Percentiles rank a stretch among this genome's conserved stretches.
Evolutionary conservation across 108 stramenopile genomes (phyloP).

Genomic region (Conticribra guillardii): DNA sequence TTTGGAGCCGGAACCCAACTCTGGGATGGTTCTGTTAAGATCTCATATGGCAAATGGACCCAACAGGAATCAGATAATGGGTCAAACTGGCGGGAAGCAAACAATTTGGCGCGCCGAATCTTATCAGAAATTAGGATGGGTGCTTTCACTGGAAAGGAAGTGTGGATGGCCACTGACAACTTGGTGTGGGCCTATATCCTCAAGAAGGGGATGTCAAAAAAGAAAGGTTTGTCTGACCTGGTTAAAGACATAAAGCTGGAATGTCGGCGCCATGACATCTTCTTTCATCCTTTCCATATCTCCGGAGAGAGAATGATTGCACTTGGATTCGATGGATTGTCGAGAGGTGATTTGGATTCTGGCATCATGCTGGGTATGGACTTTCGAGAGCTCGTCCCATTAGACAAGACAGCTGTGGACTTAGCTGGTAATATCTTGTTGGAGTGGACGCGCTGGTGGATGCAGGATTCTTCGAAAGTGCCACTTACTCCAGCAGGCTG

Average conservation of each 20-base stretch:
- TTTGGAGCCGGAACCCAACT: slow-evolving; percentile 5
- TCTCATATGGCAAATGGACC: slow-evolving; percentile 9
- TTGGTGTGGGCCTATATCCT: slow-evolving; percentile 5
- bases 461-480: neutral
- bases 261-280: slow-evolving; percentile 10
- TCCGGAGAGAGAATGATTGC: slow-evolving; percentile 38
- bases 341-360: slow-evolving; percentile 14
- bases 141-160: slow-evolving; percentile 8
- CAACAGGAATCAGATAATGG: neutral
- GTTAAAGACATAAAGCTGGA: slow-evolving; percentile 10
- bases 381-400: neutral
- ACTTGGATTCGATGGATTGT: too few species aligned
- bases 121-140: neutral
- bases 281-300: slow-evolving; percentile 15
- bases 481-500: neutral
- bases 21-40: neutral
- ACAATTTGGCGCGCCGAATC: neutral
- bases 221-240: slow-evolving; percentile 2
- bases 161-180: slow-evolving; percentile 18
- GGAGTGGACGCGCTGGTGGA: neutral
- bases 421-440: neutral
- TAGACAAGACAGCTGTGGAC: neutral
- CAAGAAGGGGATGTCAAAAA: too few species aligned
- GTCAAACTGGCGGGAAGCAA: slow-evolving; percentile 19
- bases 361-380: slow-evolving; percentile 10